Evolutionary conservation across 805 yeast genomes (phyloP).

Genomic region (Cephaloascus albidus): DNA sequence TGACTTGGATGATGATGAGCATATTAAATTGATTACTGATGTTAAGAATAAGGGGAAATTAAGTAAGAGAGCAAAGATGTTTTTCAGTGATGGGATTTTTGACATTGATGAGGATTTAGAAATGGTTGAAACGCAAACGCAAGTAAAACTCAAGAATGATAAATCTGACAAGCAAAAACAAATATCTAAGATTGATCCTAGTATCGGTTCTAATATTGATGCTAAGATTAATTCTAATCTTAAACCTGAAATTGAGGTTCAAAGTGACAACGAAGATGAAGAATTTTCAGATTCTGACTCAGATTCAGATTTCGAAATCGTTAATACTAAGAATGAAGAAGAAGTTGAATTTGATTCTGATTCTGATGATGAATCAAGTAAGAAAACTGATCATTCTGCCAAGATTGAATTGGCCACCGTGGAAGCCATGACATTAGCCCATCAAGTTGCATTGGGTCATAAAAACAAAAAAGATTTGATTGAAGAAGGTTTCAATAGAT

Average conservation of each 20-base stretch:
- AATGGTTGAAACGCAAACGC: neutral
- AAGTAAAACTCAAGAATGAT: too few relatives aligned
- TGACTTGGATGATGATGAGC: conserved; percentile 67
- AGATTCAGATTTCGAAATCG: conserved; percentile 36
- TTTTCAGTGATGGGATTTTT: conserved; percentile 47
- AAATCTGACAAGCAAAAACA: neutral
- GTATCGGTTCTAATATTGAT: too few relatives aligned
- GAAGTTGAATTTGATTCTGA: conserved; percentile 32
- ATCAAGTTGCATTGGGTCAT: conserved; percentile 86
- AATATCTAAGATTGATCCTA: too few relatives aligned
- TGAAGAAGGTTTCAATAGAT: conserved; percentile 90
- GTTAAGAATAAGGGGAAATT: conserved; percentile 39
- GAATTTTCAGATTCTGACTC: conserved; percentile 18
- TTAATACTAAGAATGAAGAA: conserved; percentile 13
- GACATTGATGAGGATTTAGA: conserved; percentile 29
- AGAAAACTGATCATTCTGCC: conserved; percentile 40
- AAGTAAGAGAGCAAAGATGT: conserved; percentile 30
- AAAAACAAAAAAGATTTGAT: conserved; percentile 74
- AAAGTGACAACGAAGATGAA: neutral
- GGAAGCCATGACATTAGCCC: conserved; percentile 97
- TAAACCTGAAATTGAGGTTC: neutral
- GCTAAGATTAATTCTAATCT: neutral
- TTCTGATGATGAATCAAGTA: conserved; percentile 40
- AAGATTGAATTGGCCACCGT: conserved; percentile 83
- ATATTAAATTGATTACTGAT: conserved; percentile 52